Evolutionary conservation across 331 rosid species (phyloP), one percentile per base, ranked within the genome.

Genomic region (Pyrus hybrid): DNA sequence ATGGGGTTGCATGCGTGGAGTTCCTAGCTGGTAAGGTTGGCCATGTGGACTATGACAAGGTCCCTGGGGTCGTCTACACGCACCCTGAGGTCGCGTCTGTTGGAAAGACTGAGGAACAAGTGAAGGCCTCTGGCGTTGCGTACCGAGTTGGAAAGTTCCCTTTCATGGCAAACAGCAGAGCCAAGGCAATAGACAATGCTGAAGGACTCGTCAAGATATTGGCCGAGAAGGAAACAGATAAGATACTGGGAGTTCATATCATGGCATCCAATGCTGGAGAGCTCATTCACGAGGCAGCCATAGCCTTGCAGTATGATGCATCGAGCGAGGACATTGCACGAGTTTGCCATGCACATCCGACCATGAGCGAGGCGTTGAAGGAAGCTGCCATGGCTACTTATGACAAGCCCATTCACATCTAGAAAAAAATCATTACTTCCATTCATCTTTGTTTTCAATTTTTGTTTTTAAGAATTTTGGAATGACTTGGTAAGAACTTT

Each of bases 371-470:
- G 88, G 99, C 99, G 30, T 37, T 95, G 86, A 95, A 95, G 89
- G 99, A 95, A 84, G 99, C 99, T 62, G 97, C 98, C 32, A 95
- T 95, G 99, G 99, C 99, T 53, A 95, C 98, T 21, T 95, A 81
- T 76, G 99, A 95, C 97, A 95, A 95, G 83, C 93, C 99, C 23
- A 95, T 95, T 87, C 99, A 95, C 86, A 92, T 93, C 72, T 93
- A 83, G 89, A 37, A 37, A 79, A 43, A 70, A 18, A 37, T 13
- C 67, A 69, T 56, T 72, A 63, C 67, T 74, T 61, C 43, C 21
- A 16, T 77, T 22, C 67, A 76, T 76, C 54, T 63, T 82, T 81
- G 77, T 26, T 61, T 86, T 83, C 83, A 77, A 66, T 89, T 83
- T 86, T 28, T 14, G 61, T 67, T 57, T 58, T 22, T 17, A 57